phyloP scores from a whole-genome alignment of 805 yeast genomes.

The Wickerhamiella occidentalis region DNA sequence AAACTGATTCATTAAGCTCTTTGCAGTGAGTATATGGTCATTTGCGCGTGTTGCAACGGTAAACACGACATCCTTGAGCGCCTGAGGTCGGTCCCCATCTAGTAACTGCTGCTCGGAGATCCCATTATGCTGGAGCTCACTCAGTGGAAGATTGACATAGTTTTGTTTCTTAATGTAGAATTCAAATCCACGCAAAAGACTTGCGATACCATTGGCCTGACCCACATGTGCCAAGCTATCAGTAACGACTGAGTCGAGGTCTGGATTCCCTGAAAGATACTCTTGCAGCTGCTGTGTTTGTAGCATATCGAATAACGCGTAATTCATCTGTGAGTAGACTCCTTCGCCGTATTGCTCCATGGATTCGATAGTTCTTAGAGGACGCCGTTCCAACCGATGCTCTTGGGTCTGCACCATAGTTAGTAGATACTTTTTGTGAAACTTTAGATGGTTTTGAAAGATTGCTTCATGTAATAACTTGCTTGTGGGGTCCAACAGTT shows the following conservation, averaged over 20 bases:
- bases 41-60: conserved; percentile 66
- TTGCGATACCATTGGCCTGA: conserved; percentile 62
- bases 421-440: conserved; percentile 45
- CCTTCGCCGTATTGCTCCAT: conserved; percentile 75
- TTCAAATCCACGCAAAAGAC: conserved; percentile 46
- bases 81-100: conserved; percentile 29
- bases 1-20: conserved; percentile 38
- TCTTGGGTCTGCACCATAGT: conserved; percentile 50
- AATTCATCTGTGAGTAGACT: conserved; percentile 58
- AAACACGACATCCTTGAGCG: conserved; percentile 40
- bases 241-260: conserved; percentile 35
- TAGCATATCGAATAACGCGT: conserved; percentile 30
- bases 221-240: conserved; percentile 72
- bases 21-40: conserved; percentile 64
- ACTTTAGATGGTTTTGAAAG: conserved; percentile 31
- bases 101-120: conserved; percentile 55
- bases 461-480: conserved; percentile 44
- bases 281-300: conserved; percentile 30
- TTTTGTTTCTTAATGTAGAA: conserved; percentile 43
- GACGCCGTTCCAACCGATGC: conserved; percentile 38
- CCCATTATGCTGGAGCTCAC: conserved; percentile 39
- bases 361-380: conserved; percentile 40
- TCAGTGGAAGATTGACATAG: conserved; percentile 51
- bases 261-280: conserved; percentile 36
- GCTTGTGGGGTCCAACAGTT: conserved; percentile 37